Evolutionary conservation across 164 flowering plant species (phyloP).

Genomic region (Nymphaea colorata): DNA sequence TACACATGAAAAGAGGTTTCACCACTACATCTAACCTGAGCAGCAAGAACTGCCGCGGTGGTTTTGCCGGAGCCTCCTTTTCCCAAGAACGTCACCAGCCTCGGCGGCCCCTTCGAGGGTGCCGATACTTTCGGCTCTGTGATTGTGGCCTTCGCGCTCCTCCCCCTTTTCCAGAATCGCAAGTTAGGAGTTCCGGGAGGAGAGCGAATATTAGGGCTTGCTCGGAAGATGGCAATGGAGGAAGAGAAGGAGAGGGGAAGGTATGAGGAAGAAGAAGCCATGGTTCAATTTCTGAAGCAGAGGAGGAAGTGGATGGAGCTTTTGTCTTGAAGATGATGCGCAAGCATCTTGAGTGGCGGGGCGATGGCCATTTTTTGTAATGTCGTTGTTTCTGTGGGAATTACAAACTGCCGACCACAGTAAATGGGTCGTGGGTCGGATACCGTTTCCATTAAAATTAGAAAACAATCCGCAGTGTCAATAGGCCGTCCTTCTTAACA

Average conservation of each 20-base stretch:
- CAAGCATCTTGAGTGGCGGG: background rate
- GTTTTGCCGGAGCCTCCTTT: slow-evolving; percentile 99
- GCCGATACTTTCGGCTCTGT: background rate
- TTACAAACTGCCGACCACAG: too few relatives aligned
- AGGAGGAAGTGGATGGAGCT: background rate
- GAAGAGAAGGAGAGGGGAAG: background rate
- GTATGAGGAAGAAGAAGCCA: background rate
- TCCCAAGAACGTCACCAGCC: slow-evolving; percentile 69
- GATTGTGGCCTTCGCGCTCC: background rate
- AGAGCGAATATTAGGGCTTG: background rate
- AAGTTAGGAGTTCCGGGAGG: background rate
- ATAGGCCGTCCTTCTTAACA: background rate
- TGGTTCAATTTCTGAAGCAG: background rate
- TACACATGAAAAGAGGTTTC: background rate
- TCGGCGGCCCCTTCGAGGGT: slow-evolving; percentile 4
- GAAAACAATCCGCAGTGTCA: too few relatives aligned
- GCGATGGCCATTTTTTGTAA: too few relatives aligned
- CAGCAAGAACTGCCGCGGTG: slow-evolving; percentile 66
- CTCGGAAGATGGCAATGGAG: background rate
- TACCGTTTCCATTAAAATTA: too few relatives aligned
- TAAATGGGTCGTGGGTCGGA: too few relatives aligned
- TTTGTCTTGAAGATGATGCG: background rate
- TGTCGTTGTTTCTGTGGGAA: too few relatives aligned
- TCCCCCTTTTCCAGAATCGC: background rate
- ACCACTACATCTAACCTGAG: slow-evolving; percentile 41